Evolutionary conservation across 257 asterid genomes (phyloP), one percentile per base, ranked within the genome.

Genomic region (Primulina eburnea): DNA sequence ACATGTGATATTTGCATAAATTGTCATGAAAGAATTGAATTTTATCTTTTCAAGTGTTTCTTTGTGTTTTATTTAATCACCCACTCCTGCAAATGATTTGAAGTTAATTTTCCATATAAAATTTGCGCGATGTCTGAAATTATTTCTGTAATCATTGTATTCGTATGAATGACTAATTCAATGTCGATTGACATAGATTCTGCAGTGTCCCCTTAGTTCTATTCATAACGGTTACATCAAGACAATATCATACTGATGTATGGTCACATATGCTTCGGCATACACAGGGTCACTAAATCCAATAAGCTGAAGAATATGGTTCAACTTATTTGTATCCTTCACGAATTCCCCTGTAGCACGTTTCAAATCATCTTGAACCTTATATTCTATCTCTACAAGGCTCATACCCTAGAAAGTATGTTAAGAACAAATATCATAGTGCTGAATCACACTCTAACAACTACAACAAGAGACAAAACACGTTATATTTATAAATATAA

Each of bases 201-300:
- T 92, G 98, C 61, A 92, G 96, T 69, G 98, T 92, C 75, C 88
- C 96, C 77, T 89, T 92, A n/a, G 98, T 92, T 81, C 98, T 81
- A 74, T 92, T 92, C 64, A 89, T 92, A 50, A 92, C 80, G 2
- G 98, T 89, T 62, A 92, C 98, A 76, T 92, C 98, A 92, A 89
- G 76, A 89, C 96, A 81, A 92, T 92, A 78, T 92, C 98, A 52
- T 92, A 92, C 34, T 92, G 98, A 81, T 88, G 98, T 79, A 92
- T 96, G 0, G 98, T 92, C 72, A 92, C 98, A 69, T 80, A 86
- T 37, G 96, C 98, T 82, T 92, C 98, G 67, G 96, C 92, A n/a
- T n/a, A n/a, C n/a, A n/a, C n/a, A n/a, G n/a, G n/a, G n/a, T n/a
- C n/a, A n/a, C n/a, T 92, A 77, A 92, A 92, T 72, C 96, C 98